These are phyloP conservation scores for Aspergillus udagawae DNA, from an alignment of 2,329 filamentous ascomycete genomes.

Conservation along the genomic window DNA sequence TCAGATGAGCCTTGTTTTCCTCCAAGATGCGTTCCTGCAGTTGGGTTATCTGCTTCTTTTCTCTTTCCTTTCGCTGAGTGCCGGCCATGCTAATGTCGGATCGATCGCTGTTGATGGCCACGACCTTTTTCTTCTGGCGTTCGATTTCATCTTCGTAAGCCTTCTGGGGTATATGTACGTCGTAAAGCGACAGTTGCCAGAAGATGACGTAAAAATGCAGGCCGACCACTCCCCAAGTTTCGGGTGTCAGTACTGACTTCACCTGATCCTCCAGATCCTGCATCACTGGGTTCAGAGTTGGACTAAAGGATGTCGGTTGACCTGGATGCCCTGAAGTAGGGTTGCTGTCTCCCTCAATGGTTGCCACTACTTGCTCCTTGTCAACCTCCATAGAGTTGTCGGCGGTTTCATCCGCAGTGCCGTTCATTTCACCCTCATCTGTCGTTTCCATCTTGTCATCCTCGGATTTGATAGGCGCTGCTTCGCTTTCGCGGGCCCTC, in stretches of 20 bases:
- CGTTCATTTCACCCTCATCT: conserved; percentile 20
- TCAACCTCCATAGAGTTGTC: conserved; percentile 35
- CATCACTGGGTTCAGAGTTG: conserved; percentile 65
- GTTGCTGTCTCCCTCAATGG: conserved; percentile 11
- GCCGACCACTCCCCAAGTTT: conserved; percentile 66
- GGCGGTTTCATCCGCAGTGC: conserved; percentile 16
- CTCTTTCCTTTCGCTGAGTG: conserved; percentile 63
- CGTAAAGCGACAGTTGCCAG: conserved; percentile 82
- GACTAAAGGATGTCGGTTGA: conserved; percentile 20
- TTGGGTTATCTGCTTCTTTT: conserved; percentile 65
- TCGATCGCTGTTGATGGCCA: conserved; percentile 65
- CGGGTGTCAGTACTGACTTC: conserved; percentile 55
- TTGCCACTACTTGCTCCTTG: conserved; percentile 20
- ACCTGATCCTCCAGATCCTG: conserved; percentile 70
- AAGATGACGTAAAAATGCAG: conserved; percentile 84
- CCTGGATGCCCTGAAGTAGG: conserved; percentile 11
- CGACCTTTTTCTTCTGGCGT: conserved; percentile 62
- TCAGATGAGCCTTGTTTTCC: conserved; percentile 68
- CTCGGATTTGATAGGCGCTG: conserved; percentile 24
- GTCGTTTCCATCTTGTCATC: conserved; percentile 35
- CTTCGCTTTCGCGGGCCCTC: conserved; percentile 21
- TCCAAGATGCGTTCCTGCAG: conserved; percentile 66
- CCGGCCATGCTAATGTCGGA: conserved; percentile 67
- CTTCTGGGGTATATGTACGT: conserved; percentile 70
- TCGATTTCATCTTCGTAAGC: conserved; percentile 76